Evolutionary conservation across 371 early-diverging fungal species (phyloP), one percentile per base, ranked within the genome.

Genomic region (Dichotomocladium elegans): DNA sequence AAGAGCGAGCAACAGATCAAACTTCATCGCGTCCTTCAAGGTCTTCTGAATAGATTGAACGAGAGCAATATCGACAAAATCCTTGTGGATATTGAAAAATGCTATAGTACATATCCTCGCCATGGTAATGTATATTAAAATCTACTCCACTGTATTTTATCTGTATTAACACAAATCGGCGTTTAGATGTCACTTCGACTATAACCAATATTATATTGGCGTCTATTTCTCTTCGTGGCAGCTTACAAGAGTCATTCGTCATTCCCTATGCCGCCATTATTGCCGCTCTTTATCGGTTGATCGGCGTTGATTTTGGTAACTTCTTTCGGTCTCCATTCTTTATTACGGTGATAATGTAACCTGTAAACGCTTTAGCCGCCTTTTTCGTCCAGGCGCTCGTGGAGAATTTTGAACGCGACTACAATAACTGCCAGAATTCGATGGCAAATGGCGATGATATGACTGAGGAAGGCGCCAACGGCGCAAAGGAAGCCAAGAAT

Each of bases 51-150:
- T 76, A 85, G 81, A 73, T 70, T 95, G 63, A 92, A 89, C 66
- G 96, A 94, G 66, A 81, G 86, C 62, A 95, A 94, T 61, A 83
- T 95, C 40, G 95, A 94, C 58, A 78, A 83, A 17, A 95, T 94
- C 47, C 55, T 95, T 12, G 34, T 75, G 51, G 88, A 89, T 26
- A 79, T 94, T 45, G 94, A 94, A 55, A 85, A 81, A 26, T 79
- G 85, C 31, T 94, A 91, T 61, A 70, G 86, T 47, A 80, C 81
- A 53, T 83, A 92, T 66, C 82, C 88, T 31, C 87, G 96, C 30
- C 89, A 93, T 61, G 89, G 87, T 86, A 77, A 61, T 45, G 28
- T 21, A 9, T 17, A 29, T 27, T 4, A 14, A 26, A n/a, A n/a
- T n/a, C n/a, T n/a, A n/a, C n/a, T n/a, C n/a, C n/a, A n/a, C n/a